Evolutionary conservation across 306 rosid genomes (phyloP).

Genomic region (Lithocarpus polystachyus): DNA sequence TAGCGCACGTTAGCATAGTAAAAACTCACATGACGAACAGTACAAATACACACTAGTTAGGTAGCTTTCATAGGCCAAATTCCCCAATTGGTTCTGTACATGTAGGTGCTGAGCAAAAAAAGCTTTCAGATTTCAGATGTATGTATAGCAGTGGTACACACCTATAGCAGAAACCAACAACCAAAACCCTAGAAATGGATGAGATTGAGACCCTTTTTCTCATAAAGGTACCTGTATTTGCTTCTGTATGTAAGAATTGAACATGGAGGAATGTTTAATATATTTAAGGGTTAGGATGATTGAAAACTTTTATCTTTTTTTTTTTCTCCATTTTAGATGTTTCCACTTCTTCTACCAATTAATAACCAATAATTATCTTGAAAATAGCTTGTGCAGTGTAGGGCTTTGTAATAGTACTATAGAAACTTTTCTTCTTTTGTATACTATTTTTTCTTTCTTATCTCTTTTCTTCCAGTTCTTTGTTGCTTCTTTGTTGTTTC

Average conservation of each 20-base stretch:
- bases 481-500: background rate
- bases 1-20: background rate
- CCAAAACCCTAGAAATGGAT: conserved; percentile 9
- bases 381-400: background rate
- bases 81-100: background rate
- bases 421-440: background rate
- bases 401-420: background rate
- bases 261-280: background rate
- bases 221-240: background rate
- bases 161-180: background rate
- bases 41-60: background rate
- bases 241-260: background rate
- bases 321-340: background rate
- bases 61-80: conserved; percentile 1
- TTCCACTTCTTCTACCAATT: background rate
- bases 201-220: conserved; percentile 12
- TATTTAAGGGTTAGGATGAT: background rate
- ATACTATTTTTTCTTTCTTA: background rate
- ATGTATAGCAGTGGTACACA: background rate
- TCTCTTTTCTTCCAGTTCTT: background rate
- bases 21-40: conserved; percentile 29
- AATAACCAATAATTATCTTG: background rate
- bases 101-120: background rate
- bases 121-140: background rate
- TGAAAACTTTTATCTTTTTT: background rate